phyloP scores from a whole-genome alignment of 2,329 filamentous ascomycete genomes.

The Fusarium sacchari region DNA sequence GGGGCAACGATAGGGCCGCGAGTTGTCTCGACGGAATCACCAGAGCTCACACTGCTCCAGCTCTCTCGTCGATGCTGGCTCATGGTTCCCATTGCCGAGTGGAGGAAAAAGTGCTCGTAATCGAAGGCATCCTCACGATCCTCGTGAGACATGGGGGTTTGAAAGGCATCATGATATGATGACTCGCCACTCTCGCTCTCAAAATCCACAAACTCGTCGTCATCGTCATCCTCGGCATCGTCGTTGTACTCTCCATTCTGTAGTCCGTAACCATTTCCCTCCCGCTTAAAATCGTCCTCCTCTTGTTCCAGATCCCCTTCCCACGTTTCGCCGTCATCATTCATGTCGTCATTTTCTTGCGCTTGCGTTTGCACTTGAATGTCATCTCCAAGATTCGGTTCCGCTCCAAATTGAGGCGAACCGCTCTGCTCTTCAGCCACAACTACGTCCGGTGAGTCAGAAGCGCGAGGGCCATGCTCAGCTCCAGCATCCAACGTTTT shows the following conservation, averaged over 20 bases:
- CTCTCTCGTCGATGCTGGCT: slow-evolving; percentile 58
- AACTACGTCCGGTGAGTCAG: not conserved
- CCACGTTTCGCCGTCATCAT: slow-evolving; percentile 43
- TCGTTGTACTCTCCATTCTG: slow-evolving; percentile 38
- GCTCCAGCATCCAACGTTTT: slow-evolving; percentile 11
- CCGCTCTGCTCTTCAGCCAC: not conserved
- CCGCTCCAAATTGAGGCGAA: not conserved
- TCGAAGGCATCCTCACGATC: slow-evolving; percentile 96
- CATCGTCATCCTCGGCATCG: slow-evolving; percentile 39
- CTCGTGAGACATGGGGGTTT: slow-evolving; percentile 80
- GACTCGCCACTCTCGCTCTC: slow-evolving; percentile 73
- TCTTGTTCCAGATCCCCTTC: slow-evolving; percentile 17
- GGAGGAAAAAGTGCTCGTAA: slow-evolving; percentile 94
- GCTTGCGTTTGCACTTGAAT: not conserved
- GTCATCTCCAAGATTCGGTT: slow-evolving; percentile 31
- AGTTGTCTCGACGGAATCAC: slow-evolving; percentile 70
- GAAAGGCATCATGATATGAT: slow-evolving; percentile 69
- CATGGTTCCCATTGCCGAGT: slow-evolving; percentile 87
- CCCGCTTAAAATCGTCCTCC: slow-evolving; percentile 19
- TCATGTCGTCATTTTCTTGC: slow-evolving; percentile 44
- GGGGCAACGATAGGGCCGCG: slow-evolving; percentile 52
- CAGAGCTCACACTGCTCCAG: slow-evolving; percentile 65
- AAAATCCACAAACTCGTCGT: slow-evolving; percentile 51
- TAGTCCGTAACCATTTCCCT: slow-evolving; percentile 39
- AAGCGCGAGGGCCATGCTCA: slow-evolving; percentile 1